phyloP scores from a whole-genome alignment of 495 filamentous ascomycete genomes.

The Xylaria curta region DNA sequence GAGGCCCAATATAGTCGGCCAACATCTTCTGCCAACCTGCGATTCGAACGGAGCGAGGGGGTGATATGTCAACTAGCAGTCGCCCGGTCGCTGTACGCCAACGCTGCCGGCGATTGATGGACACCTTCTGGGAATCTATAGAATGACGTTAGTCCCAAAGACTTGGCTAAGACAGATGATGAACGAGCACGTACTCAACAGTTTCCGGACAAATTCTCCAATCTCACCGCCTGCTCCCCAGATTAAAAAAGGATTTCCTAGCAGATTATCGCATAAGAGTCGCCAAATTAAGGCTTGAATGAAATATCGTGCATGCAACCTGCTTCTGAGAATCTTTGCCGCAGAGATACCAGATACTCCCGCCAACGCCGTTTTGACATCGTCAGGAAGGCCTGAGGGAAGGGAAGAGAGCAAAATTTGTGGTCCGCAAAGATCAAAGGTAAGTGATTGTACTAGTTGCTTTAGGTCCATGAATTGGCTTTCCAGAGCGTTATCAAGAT shows the following conservation, averaged over 20 bases:
- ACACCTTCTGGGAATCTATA: neutral
- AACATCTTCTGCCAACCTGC: neutral
- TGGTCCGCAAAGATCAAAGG: neutral
- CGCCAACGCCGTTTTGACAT: neutral
- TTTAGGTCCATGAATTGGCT: neutral
- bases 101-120: neutral
- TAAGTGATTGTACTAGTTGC: neutral
- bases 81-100: constrained; percentile 1
- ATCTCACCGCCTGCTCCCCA: neutral
- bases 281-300: constrained; percentile 11
- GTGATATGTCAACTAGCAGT: neutral
- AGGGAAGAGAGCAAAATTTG: neutral
- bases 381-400: neutral
- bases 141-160: neutral
- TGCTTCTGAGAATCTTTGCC: neutral
- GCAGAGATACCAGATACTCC: neutral
- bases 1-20: neutral
- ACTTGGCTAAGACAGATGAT: neutral
- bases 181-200: neutral
- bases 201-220: neutral
- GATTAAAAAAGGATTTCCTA: neutral
- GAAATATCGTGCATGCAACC: constrained; percentile 2
- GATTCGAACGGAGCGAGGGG: neutral
- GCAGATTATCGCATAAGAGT: neutral
- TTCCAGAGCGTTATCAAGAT: constrained; percentile 1